These are phyloP conservation scores for Boletus edulis DNA, from an alignment of 768 basidiomycete genomes.

Conservation along the genomic window DNA sequence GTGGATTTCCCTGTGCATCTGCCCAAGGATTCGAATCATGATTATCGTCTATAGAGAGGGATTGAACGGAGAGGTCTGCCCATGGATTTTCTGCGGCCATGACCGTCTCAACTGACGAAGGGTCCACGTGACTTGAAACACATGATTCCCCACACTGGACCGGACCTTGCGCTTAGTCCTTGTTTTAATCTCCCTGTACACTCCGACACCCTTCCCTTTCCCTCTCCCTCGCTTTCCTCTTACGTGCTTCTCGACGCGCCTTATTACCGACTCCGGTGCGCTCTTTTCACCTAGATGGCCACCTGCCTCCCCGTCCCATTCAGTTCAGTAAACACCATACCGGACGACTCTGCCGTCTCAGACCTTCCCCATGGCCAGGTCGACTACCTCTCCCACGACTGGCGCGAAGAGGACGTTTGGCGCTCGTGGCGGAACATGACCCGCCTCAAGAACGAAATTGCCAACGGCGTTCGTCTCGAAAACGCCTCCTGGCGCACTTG, in stretches of 20 bases:
- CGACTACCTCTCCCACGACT: constrained; percentile 97
- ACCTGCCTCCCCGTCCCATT: constrained; percentile 71
- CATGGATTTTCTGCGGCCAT: too few relatives aligned
- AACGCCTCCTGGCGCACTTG: constrained; percentile 99
- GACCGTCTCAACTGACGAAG: neutral
- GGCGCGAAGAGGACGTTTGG: constrained; percentile 98
- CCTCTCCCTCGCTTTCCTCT: neutral
- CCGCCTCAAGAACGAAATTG: constrained; percentile 95
- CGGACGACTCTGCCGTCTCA: constrained; percentile 80
- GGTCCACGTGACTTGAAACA: constrained; percentile 1
- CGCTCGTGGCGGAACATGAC: constrained; percentile 99
- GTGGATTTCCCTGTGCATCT: neutral
- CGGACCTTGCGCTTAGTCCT: constrained; percentile 7
- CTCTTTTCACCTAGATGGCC: constrained; percentile 40
- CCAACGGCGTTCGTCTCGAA: constrained; percentile 91
- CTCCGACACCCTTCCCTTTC: constrained; percentile 9
- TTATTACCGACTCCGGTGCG: neutral
- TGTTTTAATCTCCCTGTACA: constrained; percentile 14
- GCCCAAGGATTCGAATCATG: neutral
- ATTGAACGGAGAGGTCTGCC: too few relatives aligned
- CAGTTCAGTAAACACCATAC: constrained; percentile 57
- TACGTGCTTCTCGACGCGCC: neutral
- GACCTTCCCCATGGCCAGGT: constrained; percentile 90
- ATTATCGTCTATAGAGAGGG: neutral
- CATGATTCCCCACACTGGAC: neutral